These are phyloP conservation scores for Exophiala dermatitidis DNA, from an alignment of 2,329 filamentous ascomycete genomes.

Conservation along the genomic window DNA sequence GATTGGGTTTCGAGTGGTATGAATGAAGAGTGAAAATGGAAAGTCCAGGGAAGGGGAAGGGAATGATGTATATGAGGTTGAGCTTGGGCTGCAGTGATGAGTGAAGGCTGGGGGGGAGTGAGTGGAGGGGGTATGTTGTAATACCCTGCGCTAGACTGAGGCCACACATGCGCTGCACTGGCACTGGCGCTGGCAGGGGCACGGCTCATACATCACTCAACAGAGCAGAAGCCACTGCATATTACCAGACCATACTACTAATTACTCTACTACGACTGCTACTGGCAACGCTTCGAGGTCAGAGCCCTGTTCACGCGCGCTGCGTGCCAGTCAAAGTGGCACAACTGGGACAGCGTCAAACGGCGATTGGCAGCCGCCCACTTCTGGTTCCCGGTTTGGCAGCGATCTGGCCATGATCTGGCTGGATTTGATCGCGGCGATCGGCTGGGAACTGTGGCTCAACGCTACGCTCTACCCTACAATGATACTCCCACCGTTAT, in stretches of 20 bases:
- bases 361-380: conserved; percentile 3
- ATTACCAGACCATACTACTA: too few species aligned
- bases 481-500: too few species aligned
- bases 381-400: conserved; percentile 9
- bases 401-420: conserved; percentile 2
- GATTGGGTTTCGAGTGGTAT: not conserved
- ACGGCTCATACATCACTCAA: not conserved
- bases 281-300: too few species aligned
- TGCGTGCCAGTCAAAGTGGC: not conserved
- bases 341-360: conserved; percentile 1
- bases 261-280: too few species aligned
- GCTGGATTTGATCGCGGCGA: not conserved
- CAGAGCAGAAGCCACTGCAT: too few species aligned
- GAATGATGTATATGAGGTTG: conserved; percentile 12
- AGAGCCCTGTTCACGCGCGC: too few species aligned
- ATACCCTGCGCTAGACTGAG: not conserved
- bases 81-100: too few species aligned
- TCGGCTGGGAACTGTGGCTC: not conserved
- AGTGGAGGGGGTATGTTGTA: conserved; percentile 5
- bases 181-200: not conserved
- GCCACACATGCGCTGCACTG: not conserved
- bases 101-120: not conserved
- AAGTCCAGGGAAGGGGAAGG: not conserved
- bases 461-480: too few species aligned
- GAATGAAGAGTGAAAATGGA: not conserved